Base-by-base conservation (phyloP, 2,329 filamentous ascomycete genomes). In the Aspergillus quadricinctus region DNA sequence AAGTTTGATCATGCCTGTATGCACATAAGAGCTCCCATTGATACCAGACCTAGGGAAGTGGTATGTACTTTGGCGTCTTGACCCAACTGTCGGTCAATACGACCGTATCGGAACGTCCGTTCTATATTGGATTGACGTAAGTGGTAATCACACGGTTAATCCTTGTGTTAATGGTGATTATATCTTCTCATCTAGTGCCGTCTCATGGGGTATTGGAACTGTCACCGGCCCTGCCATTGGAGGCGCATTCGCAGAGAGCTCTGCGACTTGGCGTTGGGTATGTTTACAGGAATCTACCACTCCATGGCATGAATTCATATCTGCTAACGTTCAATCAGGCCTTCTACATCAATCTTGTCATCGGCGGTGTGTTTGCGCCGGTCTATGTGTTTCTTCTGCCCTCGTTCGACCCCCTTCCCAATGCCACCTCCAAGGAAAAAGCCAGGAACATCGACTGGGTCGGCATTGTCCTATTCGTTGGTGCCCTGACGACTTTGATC, bases 311-410 rank as follows among this genome's bases (percentile, higher is more conserved):
- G 25, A 27, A 27, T 27, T 27, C 25, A 10, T 37, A 11, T 37
- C 35, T 37, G 10, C 35, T 10, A 37, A 10, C 17, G 10, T 37
- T 37, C 35, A 17, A 10, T 37, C 17, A 37, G 72, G 74, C 73
- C 0, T 81, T 82, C 62, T 86, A 86, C 62, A 79, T 86, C 70
- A 86, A 85, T 61, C 72, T 85, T 0, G 66, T 73, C 37, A 69
- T 80, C 49, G 74, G 80, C 0, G 81, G 70, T 11, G 63, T 75
- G 7, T 70, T 73, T 29, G 66, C 75, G 3, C 77, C 80, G 0
- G 71, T 77, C 27, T 74, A 77, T 25, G 25, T 83, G 28, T 77
- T 80, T 58, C 61, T 77, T 4, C 71, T 83, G 0, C 74, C 68
- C 46, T 58, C 59, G 6, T 54, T 58, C 21, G 54, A 69, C 46